Base-by-base conservation (phyloP, 2,329 filamentous ascomycete genomes). In the Neofusicoccum umdonicola region DNA sequence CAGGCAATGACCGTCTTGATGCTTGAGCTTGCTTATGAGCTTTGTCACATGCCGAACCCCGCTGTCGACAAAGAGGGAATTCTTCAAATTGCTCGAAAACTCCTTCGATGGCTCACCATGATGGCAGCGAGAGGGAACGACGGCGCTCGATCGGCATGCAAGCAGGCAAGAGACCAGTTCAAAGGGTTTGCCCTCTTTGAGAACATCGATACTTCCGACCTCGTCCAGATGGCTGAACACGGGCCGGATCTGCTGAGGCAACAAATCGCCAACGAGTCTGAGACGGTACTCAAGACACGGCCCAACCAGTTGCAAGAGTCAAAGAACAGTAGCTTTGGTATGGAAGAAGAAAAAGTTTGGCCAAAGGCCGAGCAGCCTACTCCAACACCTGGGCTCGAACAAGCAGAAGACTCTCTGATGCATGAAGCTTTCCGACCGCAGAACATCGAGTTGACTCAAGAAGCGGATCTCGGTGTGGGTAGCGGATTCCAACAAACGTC, bases 1-100 rank as follows among this genome's bases (percentile, higher is more conserved):
- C 78, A 80, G 68, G 74, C 77, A 5, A 68, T 74, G 4, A 69
- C 73, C 1, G 66, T 80, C 31, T 68, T 80, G 12, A 69, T 79
- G 65, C 70, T 77, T 5, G 78, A 79, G 63, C 61, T 79, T 5
- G 73, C 72, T 9, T 73, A 73, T 56, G 67, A 72, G 15, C 54
- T 67, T 4, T 60, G 60, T 31, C 74, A 76, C 64, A 63, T 70
- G 54, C 66, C 69, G 4, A 47, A 69, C 2, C 69, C 73, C 31
- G 64, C 64, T 2, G 68, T 73, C 9, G 67, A 71, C 8, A 42
- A 57, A 17, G 15, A 44, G 5, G 7, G 8, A 12, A 67, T 76
- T 2, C 62, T 76, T 2, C 48, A 66, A 2, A 68, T 70, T 4
- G 60, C 76, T 19, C 73, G 72, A 44, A 77, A 76, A 60, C 69